These are phyloP conservation scores for Solanum etuberosum DNA, from an alignment of 257 asterid species.

Conservation along the genomic window DNA sequence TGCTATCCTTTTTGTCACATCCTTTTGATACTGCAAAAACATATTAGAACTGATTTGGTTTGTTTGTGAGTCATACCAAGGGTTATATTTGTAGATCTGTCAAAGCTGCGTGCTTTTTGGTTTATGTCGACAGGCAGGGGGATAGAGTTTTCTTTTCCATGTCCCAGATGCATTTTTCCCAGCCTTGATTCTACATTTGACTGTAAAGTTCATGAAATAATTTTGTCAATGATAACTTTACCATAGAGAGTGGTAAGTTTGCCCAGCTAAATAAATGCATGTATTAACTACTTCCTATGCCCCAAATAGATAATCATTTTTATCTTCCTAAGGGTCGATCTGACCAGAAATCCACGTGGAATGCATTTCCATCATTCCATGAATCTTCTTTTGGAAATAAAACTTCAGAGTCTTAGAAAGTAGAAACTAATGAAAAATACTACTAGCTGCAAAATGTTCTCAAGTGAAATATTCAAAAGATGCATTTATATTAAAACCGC, in stretches of 20 bases:
- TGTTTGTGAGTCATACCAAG: not conserved
- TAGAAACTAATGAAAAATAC: not conserved
- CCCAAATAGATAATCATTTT: not conserved
- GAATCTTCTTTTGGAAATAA: not conserved
- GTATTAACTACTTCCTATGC: not conserved
- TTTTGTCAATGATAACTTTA: not conserved
- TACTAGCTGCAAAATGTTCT: not conserved
- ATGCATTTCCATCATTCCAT: not conserved
- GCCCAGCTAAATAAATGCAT: not conserved
- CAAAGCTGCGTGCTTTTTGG: not conserved
- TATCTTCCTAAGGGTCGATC: not conserved
- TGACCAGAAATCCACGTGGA: not conserved
- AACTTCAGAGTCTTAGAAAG: not conserved
- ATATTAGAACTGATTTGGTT: not conserved
- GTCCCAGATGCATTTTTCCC: not conserved
- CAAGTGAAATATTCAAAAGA: not conserved
- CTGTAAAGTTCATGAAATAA: not conserved
- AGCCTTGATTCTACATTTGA: not conserved
- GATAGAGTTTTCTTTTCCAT: not conserved
- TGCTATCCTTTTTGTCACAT: not conserved
- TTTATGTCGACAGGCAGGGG: not conserved
- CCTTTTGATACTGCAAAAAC: not conserved
- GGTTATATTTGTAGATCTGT: not conserved
- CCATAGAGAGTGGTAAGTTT: not conserved
- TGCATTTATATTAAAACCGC: not conserved